These are phyloP conservation scores for Nakazawaea populi DNA, from an alignment of 805 yeast genomes.

Conservation along the genomic window DNA sequence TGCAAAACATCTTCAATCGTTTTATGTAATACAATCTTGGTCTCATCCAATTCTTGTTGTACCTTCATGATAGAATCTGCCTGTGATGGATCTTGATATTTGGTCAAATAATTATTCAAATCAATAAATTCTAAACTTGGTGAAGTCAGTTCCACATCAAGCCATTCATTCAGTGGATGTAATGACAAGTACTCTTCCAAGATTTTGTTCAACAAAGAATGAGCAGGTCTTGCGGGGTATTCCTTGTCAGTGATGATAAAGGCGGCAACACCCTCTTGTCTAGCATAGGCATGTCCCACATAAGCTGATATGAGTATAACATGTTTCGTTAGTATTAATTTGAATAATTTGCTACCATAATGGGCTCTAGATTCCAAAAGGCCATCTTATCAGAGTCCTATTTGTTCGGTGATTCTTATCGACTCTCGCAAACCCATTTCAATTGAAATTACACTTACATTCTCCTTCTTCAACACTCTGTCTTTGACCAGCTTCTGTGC, in stretches of 20 bases:
- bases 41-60: slow-evolving; percentile 96
- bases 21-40: slow-evolving; percentile 92
- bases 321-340: no score
- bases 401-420: no score
- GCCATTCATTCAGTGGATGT: slow-evolving; percentile 75
- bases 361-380: no score
- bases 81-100: slow-evolving; percentile 94
- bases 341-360: not conserved
- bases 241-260: slow-evolving; percentile 91
- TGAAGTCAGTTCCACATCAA: slow-evolving; percentile 35
- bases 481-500: slow-evolving; percentile 87
- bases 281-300: slow-evolving; percentile 85
- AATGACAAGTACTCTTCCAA: slow-evolving; percentile 84
- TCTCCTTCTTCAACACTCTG: slow-evolving; percentile 87
- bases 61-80: slow-evolving; percentile 97
- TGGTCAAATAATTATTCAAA: slow-evolving; percentile 63
- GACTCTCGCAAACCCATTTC: no score
- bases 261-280: slow-evolving; percentile 88
- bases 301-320: slow-evolving; percentile 33
- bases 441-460: slow-evolving; percentile 21
- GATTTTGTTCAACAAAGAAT: slow-evolving; percentile 83
- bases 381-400: no score
- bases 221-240: slow-evolving; percentile 95
- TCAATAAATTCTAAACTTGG: slow-evolving; percentile 47
- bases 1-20: slow-evolving; percentile 91